These are phyloP conservation scores for Diplodia mutila DNA, from an alignment of 2,329 filamentous ascomycete genomes.

Conservation along the genomic window DNA sequence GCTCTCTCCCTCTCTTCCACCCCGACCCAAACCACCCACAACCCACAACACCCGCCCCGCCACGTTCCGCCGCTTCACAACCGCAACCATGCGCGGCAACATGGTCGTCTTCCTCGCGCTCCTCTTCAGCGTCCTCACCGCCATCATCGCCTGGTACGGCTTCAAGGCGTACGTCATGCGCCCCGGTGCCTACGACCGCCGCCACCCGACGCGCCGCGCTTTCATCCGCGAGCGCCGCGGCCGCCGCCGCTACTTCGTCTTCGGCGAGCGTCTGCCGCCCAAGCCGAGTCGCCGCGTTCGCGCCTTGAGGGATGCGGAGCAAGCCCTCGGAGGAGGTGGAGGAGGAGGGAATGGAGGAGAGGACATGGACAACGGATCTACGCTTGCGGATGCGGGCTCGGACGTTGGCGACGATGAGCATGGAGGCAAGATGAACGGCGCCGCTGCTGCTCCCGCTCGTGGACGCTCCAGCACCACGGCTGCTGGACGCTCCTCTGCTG, in stretches of 20 bases:
- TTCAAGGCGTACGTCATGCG: not conserved
- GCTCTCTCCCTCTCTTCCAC: not conserved
- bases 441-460: no score
- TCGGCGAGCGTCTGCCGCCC: not conserved
- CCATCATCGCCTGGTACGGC: not conserved
- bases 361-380: no score
- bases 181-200: no score
- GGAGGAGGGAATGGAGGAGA: no score
- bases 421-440: no score
- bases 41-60: not conserved
- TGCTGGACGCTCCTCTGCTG: no score
- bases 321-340: no score
- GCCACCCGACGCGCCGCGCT: not conserved
- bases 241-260: not conserved
- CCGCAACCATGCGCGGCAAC: not conserved
- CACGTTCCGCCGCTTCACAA: constrained; percentile 29
- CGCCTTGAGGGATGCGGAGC: not conserved
- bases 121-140: not conserved
- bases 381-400: no score
- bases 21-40: not conserved
- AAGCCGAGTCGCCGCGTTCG: not conserved
- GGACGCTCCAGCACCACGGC: no score
- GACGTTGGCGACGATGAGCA: no score
- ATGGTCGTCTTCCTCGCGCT: not conserved
- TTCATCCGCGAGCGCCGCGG: not conserved